Evolutionary conservation across 495 filamentous ascomycete genomes (phyloP), one percentile per base, ranked within the genome.

Genomic region (Peziza echinospora): DNA sequence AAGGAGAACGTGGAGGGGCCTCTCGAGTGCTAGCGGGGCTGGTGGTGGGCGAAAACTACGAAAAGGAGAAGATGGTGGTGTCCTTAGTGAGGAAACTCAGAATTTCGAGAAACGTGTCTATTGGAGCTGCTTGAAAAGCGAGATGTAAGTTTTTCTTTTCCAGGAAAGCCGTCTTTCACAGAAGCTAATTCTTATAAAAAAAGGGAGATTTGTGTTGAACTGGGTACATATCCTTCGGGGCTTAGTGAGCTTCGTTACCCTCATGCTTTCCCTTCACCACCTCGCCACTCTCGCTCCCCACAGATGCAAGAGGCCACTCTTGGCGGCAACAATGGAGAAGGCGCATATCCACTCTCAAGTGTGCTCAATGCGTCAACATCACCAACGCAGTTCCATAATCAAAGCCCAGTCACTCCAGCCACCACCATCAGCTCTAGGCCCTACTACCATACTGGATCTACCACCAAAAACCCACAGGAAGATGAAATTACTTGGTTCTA

Each of bases 401-500:
- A 37, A 11, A 37, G 13, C 30, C 30, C 30, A 13, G 0, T 13
- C 19, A 37, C 30, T 2, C 30, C 30, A 11, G 30, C 30, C 30
- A 17, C 30, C 19, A 37, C 30, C 3, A 37, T 13, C 19, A 37
- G 30, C 6, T 37, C 30, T 17, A 0, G 30, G 19, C 13, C 3
- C 19, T 13, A 37, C 30, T 37, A 37, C 30, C 30, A 37, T 6
- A 37, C 30, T 11, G 30, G 30, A 11, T 37, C 30, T 13, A 37
- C 30, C 16, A 25, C 49, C 5, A 43, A 56, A 24, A 49, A 53
- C 10, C 53, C 45, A 5, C 44, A 25, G 21, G 53, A 56, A 45
- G 49, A 62, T 24, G 45, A 56, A 21, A 42, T 45, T 26, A 52
- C 59, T 1, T 63, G 61, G 61, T 63, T 59, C 47, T 63, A 63